phyloP scores from a whole-genome alignment of 2,329 filamentous ascomycete genomes.

The Colletotrichum sp. region DNA sequence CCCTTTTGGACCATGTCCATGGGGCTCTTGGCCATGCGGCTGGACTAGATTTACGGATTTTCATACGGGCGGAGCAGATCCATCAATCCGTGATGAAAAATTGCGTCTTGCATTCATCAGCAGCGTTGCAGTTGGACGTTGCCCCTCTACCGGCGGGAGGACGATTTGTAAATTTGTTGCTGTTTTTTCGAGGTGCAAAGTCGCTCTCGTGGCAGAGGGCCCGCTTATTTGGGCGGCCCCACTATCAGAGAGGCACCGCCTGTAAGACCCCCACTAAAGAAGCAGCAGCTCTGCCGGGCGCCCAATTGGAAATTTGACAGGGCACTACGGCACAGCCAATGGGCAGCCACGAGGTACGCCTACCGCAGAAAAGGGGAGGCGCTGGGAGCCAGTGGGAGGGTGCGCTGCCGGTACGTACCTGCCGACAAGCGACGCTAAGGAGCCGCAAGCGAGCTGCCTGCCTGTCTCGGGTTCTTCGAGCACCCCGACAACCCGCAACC shows the following conservation, averaged over 20 bases:
- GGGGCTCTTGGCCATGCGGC: background rate
- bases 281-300: background rate
- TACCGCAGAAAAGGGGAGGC: background rate
- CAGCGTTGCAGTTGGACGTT: background rate
- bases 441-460: slow-evolving; percentile 17
- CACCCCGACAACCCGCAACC: slow-evolving; percentile 19
- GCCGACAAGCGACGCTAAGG: background rate
- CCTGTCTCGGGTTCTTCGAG: slow-evolving; percentile 16
- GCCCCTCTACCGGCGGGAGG: background rate
- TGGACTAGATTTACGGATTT: slow-evolving; percentile 13
- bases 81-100: background rate
- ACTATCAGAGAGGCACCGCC: background rate
- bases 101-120: background rate
- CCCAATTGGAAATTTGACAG: slow-evolving; percentile 5
- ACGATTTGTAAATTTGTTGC: background rate
- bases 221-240: background rate
- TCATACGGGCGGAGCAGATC: background rate
- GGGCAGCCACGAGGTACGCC: background rate
- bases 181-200: background rate
- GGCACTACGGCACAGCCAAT: background rate
- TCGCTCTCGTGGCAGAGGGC: background rate
- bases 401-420: background rate
- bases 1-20: background rate
- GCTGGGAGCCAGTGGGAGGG: background rate
- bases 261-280: background rate